These are phyloP conservation scores for Acorus calamus DNA, from an alignment of 106 monocot species.

Conservation along the genomic window DNA sequence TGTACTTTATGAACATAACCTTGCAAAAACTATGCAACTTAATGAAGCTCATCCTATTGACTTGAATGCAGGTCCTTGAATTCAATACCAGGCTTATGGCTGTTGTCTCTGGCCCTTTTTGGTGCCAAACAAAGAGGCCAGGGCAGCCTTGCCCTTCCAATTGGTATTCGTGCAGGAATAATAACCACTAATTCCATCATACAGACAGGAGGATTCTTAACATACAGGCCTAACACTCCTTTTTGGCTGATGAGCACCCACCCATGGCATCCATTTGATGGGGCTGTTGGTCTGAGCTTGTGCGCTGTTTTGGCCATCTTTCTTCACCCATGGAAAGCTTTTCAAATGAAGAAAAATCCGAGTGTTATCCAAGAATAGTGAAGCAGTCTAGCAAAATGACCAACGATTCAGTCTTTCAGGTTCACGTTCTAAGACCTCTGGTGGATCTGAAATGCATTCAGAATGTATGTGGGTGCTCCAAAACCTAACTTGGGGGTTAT, in stretches of 20 bases:
- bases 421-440: too few species aligned
- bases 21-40: too few species aligned
- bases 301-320: constrained; percentile 45
- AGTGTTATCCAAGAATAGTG: background rate
- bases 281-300: constrained; percentile 47
- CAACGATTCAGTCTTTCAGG: background rate
- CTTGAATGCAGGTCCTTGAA: constrained; percentile 59
- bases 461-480: too few species aligned
- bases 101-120: constrained; percentile 61
- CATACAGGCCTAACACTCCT: constrained; percentile 30
- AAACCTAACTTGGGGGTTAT: too few species aligned
- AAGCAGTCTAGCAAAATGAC: background rate
- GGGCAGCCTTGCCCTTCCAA: constrained; percentile 44
- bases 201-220: constrained; percentile 38
- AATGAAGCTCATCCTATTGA: background rate
- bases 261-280: constrained; percentile 76
- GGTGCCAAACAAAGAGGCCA: constrained; percentile 61
- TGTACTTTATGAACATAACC: too few species aligned
- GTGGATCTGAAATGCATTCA: too few species aligned
- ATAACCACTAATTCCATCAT: constrained; percentile 50
- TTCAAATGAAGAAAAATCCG: constrained; percentile 3
- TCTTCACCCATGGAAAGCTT: constrained; percentile 35
- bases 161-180: constrained; percentile 67
- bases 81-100: constrained; percentile 59
- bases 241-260: constrained; percentile 45